Percentiles rank a stretch among this genome's conserved stretches.
Evolutionary conservation across 306 rosid species (phyloP).

Genomic region (apple (Malus domestica)): ASM211411v1 NC_041793.1:7802501-7803000

Average conservation of each 20-base stretch:
- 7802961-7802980: conserved; percentile 95
- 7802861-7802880: conserved; percentile 94
- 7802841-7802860: conserved; percentile 95
- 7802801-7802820: neutral
- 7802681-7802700: neutral
- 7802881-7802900: conserved; percentile 98
- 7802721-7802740: neutral
- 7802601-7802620: conserved; percentile 66
- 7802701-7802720: neutral
- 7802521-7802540: neutral
- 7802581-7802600: conserved; percentile 42
- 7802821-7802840: neutral
- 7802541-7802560: neutral
- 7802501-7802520: neutral
- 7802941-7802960: conserved; percentile 88
- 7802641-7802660: conserved; percentile 66
- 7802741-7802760: neutral
- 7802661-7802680: neutral
- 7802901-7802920: conserved; percentile 74
- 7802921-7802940: conserved; percentile 73
- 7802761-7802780: neutral
- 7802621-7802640: conserved; percentile 83
- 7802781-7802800: neutral
- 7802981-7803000: conserved; percentile 93
- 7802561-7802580: neutral